Evolutionary conservation across 2,329 filamentous ascomycete species (phyloP), one percentile per base, ranked within the genome.

Genomic region (Cercospora sp.): DNA sequence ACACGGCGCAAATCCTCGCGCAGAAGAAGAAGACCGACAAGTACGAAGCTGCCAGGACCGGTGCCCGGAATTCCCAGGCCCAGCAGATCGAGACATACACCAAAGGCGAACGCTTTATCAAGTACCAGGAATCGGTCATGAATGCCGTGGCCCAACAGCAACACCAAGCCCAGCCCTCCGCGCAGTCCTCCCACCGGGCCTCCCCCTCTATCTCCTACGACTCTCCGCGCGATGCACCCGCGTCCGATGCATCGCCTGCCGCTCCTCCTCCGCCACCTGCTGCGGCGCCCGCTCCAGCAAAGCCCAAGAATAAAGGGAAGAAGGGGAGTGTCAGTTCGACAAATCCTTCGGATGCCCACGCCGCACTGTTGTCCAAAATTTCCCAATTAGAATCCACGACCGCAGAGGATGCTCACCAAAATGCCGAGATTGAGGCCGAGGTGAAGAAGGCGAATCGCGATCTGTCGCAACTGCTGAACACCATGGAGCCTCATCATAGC

Each of bases 401-500:
- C 60, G 93, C 93, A 10, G 92, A 93, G 68, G 94, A 97, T 79
- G 97, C 96, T 80, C 94, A 97, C 74, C 93, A 97, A 81, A 94
- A 97, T 82, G 88, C 91, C 69, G 95, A 98, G 84, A 97, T 99
- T 79, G 94, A 97, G 81, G 91, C 93, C 73, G 93, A 97, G 84
- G 93, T 97, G 64, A 95, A 94, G 80, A 94, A 94, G 81, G 94
- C 94, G 60, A 97, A 94, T 74, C 89, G 94, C 74, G 95, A 98
- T 78, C 86, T 99, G 59, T 90, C 92, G 73, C 91, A 92, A 74
- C 89, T 96, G 71, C 90, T 97, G 62, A 88, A 84, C 73, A 92
- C 91, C 70, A 95, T 97, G 80, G 94, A 97, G 86, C 93, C 92
- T 74, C 92, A 95, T 64, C 87, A 97, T 82, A 92, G 92, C 74